Conservation (phyloP, 1,284 basidiomycete genomes). For the Somion occarium region DNA sequence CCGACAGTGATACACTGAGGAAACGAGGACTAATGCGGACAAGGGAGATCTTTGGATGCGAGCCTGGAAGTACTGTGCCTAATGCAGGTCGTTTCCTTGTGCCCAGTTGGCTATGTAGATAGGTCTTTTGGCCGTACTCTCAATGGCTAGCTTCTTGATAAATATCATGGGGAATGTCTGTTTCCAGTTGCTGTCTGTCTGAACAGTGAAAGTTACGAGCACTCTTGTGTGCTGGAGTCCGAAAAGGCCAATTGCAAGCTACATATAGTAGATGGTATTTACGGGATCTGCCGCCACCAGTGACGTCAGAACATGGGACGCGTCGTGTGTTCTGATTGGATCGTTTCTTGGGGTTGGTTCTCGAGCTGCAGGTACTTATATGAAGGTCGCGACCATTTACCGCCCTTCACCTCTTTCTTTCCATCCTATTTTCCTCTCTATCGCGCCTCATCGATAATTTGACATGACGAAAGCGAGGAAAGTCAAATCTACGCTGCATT, state of each 20-base stretch:
- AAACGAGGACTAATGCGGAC: slow-evolving; percentile 30
- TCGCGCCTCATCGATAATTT: too few species aligned
- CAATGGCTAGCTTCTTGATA: too few species aligned
- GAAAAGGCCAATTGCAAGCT: too few species aligned
- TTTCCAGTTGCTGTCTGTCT: too few species aligned
- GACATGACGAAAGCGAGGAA: slow-evolving; percentile 21
- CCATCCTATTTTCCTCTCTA: not conserved
- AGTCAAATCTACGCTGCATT: slow-evolving; percentile 16
- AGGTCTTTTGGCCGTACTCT: too few species aligned
- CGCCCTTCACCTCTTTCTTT: not conserved
- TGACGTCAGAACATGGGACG: slow-evolving; percentile 2
- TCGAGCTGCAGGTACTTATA: not conserved
- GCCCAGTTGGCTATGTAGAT: not conserved
- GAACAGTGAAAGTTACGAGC: too few species aligned
- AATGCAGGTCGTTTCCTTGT: not conserved
- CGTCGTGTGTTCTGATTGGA: slow-evolving; percentile 3
- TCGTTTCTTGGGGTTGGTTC: not conserved
- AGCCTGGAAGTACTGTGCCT: too few species aligned
- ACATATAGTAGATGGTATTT: too few species aligned
- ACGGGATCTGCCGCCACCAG: too few species aligned
- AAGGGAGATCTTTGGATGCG: slow-evolving; percentile 20
- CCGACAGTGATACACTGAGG: slow-evolving; percentile 39
- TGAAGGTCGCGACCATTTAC: not conserved
- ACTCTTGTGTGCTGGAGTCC: too few species aligned
- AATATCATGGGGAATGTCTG: too few species aligned